A percentile compares a stretch with the other conserved stretches of the same genome.
Evolutionary conservation across 1,139 yeast species (phyloP).

Genomic region (Diutina rugosa): DNA sequence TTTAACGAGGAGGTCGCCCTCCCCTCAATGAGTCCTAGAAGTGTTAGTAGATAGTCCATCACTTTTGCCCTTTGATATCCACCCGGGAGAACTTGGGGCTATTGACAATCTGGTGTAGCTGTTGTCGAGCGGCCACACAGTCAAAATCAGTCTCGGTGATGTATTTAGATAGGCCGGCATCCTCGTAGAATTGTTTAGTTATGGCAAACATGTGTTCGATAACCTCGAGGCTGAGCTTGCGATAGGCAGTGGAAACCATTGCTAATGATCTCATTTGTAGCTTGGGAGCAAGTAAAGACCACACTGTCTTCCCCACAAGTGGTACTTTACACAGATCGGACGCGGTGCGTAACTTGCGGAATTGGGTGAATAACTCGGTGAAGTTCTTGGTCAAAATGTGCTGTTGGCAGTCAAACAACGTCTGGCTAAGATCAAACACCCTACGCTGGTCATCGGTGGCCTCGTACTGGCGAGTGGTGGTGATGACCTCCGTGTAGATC

Average conservation of each 20-base stretch:
- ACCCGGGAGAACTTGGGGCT: constrained; percentile 42
- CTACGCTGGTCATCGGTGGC: constrained; percentile 12
- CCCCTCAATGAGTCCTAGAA: no score
- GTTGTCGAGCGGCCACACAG: constrained; percentile 33
- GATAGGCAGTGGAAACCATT: constrained; percentile 46
- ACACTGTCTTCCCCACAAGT: not conserved
- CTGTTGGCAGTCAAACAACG: not conserved
- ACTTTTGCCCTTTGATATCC: constrained; percentile 89
- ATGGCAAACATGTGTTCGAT: constrained; percentile 37
- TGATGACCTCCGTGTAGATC: constrained; percentile 8
- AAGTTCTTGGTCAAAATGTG: not conserved
- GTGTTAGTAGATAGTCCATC: constrained; percentile 4
- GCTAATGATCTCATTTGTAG: constrained; percentile 30
- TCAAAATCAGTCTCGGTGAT: constrained; percentile 21
- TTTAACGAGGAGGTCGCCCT: no score
- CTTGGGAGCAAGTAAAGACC: not conserved
- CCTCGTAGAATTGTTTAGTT: constrained; percentile 25
- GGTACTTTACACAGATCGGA: not conserved
- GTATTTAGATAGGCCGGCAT: constrained; percentile 25
- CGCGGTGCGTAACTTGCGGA: not conserved
- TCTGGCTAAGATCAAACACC: constrained; percentile 6
- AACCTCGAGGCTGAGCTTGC: constrained; percentile 36
- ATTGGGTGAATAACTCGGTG: not conserved
- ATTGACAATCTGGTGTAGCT: constrained; percentile 27
- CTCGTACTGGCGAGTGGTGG: constrained; percentile 10